These are phyloP conservation scores for Mimosa bimucronata DNA, from an alignment of 306 rosid genomes.

Conservation along the genomic window DNA sequence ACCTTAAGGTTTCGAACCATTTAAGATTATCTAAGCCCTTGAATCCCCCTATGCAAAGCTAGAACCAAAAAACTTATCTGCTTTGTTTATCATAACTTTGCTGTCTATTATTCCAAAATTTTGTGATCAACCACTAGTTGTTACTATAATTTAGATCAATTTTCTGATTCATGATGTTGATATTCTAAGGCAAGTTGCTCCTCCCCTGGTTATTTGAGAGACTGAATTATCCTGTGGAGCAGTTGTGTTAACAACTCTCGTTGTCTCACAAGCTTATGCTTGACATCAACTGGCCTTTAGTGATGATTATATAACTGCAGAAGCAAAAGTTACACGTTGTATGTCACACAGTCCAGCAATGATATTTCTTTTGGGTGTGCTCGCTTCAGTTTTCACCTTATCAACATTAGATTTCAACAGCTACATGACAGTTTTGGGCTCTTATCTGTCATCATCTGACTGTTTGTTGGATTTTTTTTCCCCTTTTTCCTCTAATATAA, in stretches of 20 bases:
- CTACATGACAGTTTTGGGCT: not conserved
- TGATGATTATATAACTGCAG: conserved; percentile 15
- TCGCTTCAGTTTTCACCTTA: not conserved
- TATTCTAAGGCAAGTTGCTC: not conserved
- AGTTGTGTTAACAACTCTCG: not conserved
- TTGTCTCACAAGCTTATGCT: conserved; percentile 11
- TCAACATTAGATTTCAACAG: not conserved
- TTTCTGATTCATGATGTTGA: conserved; percentile 1
- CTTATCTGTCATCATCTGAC: not conserved
- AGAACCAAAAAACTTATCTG: not conserved
- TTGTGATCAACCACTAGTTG: not conserved
- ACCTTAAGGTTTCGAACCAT: not conserved
- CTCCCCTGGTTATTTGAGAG: not conserved
- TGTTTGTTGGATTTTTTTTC: not conserved
- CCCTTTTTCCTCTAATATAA: not conserved
- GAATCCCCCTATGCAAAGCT: not conserved
- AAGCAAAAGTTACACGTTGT: not conserved
- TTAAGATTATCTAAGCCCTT: not conserved
- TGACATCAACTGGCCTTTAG: conserved; percentile 13
- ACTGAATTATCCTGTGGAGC: not conserved
- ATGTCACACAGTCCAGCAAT: too few species aligned
- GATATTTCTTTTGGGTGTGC: not conserved
- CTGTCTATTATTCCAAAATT: not conserved
- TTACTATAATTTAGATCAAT: not conserved
- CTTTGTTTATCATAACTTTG: not conserved